A percentile compares a stretch with the other conserved stretches of the same genome.
Conservation (phyloP, 805 yeast genomes). For the Candida insectorum region DNA sequence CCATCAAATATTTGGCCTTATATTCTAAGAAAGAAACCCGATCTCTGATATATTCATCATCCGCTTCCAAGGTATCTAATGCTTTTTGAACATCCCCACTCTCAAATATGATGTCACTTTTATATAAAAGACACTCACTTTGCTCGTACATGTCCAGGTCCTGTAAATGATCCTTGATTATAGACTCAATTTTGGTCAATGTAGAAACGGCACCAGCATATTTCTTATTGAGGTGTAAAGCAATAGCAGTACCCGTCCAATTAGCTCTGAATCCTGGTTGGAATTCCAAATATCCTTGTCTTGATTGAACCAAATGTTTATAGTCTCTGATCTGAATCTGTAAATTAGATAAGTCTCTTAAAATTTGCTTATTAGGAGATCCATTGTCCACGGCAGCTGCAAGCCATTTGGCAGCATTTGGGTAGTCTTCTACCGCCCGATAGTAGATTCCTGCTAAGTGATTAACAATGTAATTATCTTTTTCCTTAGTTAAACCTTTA, state of each 20-base stretch:
- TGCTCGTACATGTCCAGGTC: slow-evolving; percentile 72
- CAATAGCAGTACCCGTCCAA: slow-evolving; percentile 86
- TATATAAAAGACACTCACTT: slow-evolving; percentile 75
- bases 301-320: slow-evolving; percentile 55
- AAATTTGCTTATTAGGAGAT: slow-evolving; percentile 70
- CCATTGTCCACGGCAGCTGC: slow-evolving; percentile 73
- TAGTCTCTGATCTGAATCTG: slow-evolving; percentile 80
- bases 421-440: slow-evolving; percentile 64
- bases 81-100: slow-evolving; percentile 65
- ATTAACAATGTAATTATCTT: slow-evolving; percentile 66
- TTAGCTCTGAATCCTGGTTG: slow-evolving; percentile 83
- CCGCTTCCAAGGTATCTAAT: slow-evolving; percentile 51
- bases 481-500: slow-evolving; percentile 59
- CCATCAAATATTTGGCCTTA: slow-evolving; percentile 60
- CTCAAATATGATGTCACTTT: slow-evolving; percentile 61
- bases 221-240: slow-evolving; percentile 74
- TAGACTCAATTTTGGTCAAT: slow-evolving; percentile 69
- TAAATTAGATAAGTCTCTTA: slow-evolving; percentile 76
- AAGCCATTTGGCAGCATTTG: slow-evolving; percentile 77
- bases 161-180: slow-evolving; percentile 64
- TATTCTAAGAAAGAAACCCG: slow-evolving; percentile 60
- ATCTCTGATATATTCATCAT: slow-evolving; percentile 52
- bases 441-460: slow-evolving; percentile 86
- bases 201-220: slow-evolving; percentile 67
- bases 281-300: slow-evolving; percentile 66